These are phyloP conservation scores for Eucalyptus rudis DNA, from an alignment of 345 rosid genomes.

Conservation along the genomic window DNA sequence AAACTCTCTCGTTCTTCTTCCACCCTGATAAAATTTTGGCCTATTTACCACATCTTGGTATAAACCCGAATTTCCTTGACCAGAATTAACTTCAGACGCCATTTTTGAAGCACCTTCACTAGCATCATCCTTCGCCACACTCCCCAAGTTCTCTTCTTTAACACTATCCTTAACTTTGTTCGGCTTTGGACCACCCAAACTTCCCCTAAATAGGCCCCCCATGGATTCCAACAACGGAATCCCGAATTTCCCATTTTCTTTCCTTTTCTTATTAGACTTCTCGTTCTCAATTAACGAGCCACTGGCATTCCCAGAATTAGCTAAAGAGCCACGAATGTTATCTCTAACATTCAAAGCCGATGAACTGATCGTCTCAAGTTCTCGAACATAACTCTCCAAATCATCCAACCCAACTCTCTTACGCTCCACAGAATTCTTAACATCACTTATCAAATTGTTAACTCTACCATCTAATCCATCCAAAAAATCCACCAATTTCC, in stretches of 20 bases:
- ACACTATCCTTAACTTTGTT: constrained; percentile 17
- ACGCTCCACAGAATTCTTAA: constrained; percentile 34
- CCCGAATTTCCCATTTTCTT: constrained; percentile 20
- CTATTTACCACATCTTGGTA: constrained; percentile 5
- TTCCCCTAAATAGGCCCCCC: constrained; percentile 26
- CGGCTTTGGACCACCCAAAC: constrained; percentile 10
- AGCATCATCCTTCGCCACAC: constrained; percentile 3
- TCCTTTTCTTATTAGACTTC: constrained; percentile 19
- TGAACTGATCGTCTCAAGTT: constrained; percentile 23
- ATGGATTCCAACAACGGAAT: constrained; percentile 3
- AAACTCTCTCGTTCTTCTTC: constrained; percentile 1
- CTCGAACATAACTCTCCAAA: constrained; percentile 26
- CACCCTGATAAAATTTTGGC: constrained; percentile 1
- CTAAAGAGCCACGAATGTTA: constrained; percentile 6
- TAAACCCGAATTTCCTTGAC: neutral
- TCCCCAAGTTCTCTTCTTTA: constrained; percentile 10
- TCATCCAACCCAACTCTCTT: constrained; percentile 19
- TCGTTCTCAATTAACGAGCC: constrained; percentile 9
- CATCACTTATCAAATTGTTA: constrained; percentile 14
- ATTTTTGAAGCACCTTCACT: constrained; percentile 4
- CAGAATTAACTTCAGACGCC: neutral
- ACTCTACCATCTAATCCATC: constrained; percentile 30
- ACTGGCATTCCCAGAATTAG: constrained; percentile 1
- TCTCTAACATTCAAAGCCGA: constrained; percentile 24
- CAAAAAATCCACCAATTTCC: constrained; percentile 21